Base-by-base conservation (phyloP, 2,329 filamentous ascomycete species). In the Dendryphion nanum region DNA sequence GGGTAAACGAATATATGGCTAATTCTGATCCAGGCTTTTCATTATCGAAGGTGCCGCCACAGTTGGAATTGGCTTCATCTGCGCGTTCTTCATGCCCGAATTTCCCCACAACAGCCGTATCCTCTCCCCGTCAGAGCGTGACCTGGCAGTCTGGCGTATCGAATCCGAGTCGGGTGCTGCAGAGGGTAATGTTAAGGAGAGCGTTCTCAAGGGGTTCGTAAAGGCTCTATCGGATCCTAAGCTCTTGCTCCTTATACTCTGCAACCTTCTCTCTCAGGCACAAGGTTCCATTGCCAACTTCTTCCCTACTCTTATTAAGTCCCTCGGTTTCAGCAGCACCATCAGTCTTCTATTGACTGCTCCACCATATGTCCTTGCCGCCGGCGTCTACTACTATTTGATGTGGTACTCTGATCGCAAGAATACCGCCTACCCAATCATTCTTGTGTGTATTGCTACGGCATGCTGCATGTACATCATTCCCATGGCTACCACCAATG, bases 201-300 rank as follows among this genome's bases (percentile, higher is more conserved):
- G 70, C 8, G 15, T 15, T 16, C 15, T 10, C 42, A 69, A 70
- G 18, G 78, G 78, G 3, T 59, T 79, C 29, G 66, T 71, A 30
- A 75, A 81, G 70, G 76, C 77, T 1, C 49, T 79, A 24, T 75
- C 73, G 53, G 79, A 82, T 44, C 28, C 65, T 51, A 81, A 81
- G 67, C 76, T 82, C 73, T 17, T 30, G 12, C 8, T 17, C 15
- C 12, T 17, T 2, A 79, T 79, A 68, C 37, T 81, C 7, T 76
- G 76, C 12, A 74, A 80, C 40, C 75, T 75, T 13, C 74, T 77
- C 3, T 81, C 79, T 38, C 75, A 80, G 13, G 69, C 79, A 13
- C 77, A 77, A 4, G 61, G 78, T 5, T 78, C 75, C 6, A 53
- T 78, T 20, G 73, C 85, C 29, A 79, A 76, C 0, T 81, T 78